phyloP scores from a whole-genome alignment of 768 basidiomycete genomes.

The Boletus patriciae region DNA sequence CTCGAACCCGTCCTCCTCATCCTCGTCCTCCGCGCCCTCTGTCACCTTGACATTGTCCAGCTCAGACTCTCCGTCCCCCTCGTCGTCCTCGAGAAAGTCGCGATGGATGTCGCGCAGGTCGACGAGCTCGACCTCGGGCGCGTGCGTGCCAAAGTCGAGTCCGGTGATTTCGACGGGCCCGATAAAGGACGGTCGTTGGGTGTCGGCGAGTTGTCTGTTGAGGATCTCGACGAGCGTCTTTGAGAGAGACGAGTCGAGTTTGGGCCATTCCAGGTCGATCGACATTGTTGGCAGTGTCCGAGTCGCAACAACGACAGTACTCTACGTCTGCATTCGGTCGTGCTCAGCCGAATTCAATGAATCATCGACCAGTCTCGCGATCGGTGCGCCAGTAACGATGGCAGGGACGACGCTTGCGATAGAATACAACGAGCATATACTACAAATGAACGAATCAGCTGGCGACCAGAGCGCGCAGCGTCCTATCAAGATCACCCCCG shows the following conservation, averaged over 20 bases:
- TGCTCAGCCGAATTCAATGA: too few relatives aligned
- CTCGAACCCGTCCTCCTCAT: conserved; percentile 76
- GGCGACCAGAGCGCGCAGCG: conserved; percentile 28
- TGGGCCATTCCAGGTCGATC: conserved; percentile 91
- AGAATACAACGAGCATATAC: not conserved
- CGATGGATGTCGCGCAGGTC: conserved; percentile 93
- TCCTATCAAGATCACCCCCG: conserved; percentile 29
- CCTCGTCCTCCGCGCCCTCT: conserved; percentile 44
- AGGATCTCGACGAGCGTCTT: conserved; percentile 68
- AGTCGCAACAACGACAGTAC: not conserved
- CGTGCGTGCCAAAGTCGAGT: conserved; percentile 80
- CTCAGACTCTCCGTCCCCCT: conserved; percentile 28
- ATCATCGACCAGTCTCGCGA: too few relatives aligned
- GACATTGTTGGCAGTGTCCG: conserved; percentile 57
- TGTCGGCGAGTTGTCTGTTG: conserved; percentile 71
- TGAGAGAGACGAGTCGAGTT: conserved; percentile 73
- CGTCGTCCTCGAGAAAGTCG: conserved; percentile 85
- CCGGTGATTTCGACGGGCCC: conserved; percentile 87
- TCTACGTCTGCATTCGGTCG: not conserved
- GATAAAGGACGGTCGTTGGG: conserved; percentile 87
- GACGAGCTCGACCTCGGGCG: conserved; percentile 86
- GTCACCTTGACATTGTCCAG: conserved; percentile 46
- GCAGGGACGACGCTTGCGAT: not conserved
- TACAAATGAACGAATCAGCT: conserved; percentile 17
- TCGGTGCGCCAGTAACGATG: not conserved